Conservation (phyloP, 768 basidiomycete genomes). For the Lactarius indigo region DNA sequence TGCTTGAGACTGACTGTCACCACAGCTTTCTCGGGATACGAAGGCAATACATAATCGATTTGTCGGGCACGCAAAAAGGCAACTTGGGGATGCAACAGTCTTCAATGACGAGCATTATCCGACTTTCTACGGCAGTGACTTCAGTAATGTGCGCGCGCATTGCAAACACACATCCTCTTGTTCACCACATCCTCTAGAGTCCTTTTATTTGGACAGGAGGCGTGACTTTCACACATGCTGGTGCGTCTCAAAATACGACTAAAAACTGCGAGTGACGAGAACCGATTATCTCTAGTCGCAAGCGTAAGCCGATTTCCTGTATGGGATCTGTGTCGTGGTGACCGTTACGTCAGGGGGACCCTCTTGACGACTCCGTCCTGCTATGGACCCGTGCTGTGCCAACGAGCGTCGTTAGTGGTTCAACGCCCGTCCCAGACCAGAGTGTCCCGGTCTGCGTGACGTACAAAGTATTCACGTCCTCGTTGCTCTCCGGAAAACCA, state of each 20-base stretch:
- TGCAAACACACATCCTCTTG: not conserved
- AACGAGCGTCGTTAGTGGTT: conserved; percentile 28
- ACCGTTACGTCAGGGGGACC: conserved; percentile 44
- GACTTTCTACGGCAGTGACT: conserved; percentile 47
- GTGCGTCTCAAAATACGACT: conserved; percentile 27
- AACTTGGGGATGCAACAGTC: conserved; percentile 34
- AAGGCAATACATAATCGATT: conserved; percentile 37
- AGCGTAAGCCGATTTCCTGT: conserved; percentile 38
- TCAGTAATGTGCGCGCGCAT: conserved; percentile 40
- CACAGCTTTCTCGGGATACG: conserved; percentile 41
- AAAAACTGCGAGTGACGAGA: not conserved
- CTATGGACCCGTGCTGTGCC: conserved; percentile 57
- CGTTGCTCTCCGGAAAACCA: conserved; percentile 35
- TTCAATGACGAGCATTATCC: conserved; percentile 51
- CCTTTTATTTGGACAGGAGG: conserved; percentile 49
- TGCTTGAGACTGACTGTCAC: not conserved
- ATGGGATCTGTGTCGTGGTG: not conserved
- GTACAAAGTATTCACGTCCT: conserved; percentile 42
- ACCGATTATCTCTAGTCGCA: conserved; percentile 36
- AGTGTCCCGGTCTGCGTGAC: conserved; percentile 50
- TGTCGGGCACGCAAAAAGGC: conserved; percentile 35
- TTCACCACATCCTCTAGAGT: conserved; percentile 31
- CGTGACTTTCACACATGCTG: conserved; percentile 47
- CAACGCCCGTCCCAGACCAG: conserved; percentile 39
- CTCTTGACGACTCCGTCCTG: conserved; percentile 49